These are phyloP conservation scores for Syzygium syzygioides DNA, from an alignment of 441 rosid species.

Conservation along the genomic window DNA sequence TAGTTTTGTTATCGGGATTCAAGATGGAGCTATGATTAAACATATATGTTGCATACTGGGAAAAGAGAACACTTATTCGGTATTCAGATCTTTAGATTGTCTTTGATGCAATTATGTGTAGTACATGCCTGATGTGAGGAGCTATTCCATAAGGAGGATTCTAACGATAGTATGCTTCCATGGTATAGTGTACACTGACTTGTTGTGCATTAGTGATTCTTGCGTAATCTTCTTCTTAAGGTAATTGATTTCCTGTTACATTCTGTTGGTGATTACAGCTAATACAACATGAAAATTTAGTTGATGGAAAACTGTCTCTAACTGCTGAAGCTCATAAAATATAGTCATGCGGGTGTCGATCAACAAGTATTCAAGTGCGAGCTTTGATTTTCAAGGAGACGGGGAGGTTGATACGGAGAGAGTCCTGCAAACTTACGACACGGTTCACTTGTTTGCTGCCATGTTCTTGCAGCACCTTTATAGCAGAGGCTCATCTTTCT, in stretches of 20 bases:
- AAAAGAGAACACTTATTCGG: neutral
- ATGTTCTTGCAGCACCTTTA: neutral
- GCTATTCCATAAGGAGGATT: neutral
- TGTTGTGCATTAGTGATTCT: neutral
- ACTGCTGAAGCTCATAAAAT: neutral
- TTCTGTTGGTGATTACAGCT: neutral
- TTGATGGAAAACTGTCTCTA: neutral
- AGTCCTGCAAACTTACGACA: neutral
- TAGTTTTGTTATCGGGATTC: neutral
- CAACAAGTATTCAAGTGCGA: neutral
- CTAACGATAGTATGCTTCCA: neutral
- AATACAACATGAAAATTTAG: neutral
- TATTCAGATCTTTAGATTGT: neutral
- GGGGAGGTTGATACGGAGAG: neutral
- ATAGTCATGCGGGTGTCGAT: neutral
- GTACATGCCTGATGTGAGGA: neutral
- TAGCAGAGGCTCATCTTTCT: neutral
- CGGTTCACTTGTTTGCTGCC: neutral
- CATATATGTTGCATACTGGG: neutral
- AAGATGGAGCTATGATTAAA: neutral
- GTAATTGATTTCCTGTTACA: neutral
- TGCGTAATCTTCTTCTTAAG: neutral
- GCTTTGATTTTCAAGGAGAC: neutral
- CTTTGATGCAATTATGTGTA: neutral
- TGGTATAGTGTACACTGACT: neutral